Evolutionary conservation across 176 grass and related monocot species (phyloP), one percentile per base, ranked within the genome.

Genomic region (Carex kokanica): DNA sequence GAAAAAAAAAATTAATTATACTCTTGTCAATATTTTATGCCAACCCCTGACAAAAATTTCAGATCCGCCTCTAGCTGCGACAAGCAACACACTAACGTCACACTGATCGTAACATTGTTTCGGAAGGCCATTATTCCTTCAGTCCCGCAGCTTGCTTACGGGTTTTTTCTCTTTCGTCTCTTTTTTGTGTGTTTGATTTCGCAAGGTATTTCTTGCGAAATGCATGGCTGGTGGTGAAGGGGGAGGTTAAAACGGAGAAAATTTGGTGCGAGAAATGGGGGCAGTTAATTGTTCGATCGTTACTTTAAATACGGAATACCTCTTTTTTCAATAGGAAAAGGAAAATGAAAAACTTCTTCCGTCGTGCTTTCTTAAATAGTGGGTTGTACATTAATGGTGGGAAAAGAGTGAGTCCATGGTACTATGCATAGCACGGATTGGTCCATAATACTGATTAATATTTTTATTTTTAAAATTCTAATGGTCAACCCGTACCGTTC

Each of bases 81-180:
- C 13, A 15, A 86, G 24, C 63, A 86, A 29, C 4, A 63, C 61
- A 23, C 64, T 51, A 86, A 20, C 18, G 62, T 45, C 6, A 82
- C 10, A 9, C 34, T 23, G 24, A 74, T 36, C 0, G 32, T 20
- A 14, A 14, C 18, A 45, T 64, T 87, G 53, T 82, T 82, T 18
- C 11, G 58, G 3, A 64, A 71, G 27, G 79, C 38, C 85, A 82
- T 82, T 55, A 43, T 74, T 53, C 45, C 13, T 74, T 49, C n/a
- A 1, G 69, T 38, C 36, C 7, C 4, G 16, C 17, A 18, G 71
- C 43, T 21, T 27, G 45, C 0, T 81, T 47, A 63, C 11, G 18
- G 31, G 36, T 64, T 63, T 47, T 38, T 43, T 38, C 36, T 38
- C 36, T 38, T 5, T 43, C 0, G 15, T 63, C 17, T 61, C 8